Percentiles rank a stretch among this genome's conserved stretches.
These are phyloP conservation scores for Ceratocystis harringtonii DNA, from an alignment of 2,329 filamentous ascomycete species.

Conservation along the genomic window DNA sequence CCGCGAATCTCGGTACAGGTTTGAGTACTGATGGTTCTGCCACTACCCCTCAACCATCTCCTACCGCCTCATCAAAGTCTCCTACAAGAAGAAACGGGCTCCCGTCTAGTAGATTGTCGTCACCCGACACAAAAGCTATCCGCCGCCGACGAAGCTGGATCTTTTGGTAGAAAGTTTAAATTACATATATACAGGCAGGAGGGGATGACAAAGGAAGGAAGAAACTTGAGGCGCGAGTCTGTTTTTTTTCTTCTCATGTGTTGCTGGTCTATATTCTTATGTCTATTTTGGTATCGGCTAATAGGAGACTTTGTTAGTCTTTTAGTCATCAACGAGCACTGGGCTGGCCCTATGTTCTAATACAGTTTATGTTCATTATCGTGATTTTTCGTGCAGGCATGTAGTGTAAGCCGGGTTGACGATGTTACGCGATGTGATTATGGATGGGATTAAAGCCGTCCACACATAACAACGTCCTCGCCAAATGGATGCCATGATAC, in stretches of 20 bases:
- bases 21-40: not conserved
- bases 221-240: not conserved
- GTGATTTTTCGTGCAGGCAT: not conserved
- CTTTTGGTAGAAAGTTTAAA: constrained; percentile 7
- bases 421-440: not conserved
- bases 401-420: too few species aligned
- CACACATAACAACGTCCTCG: constrained; percentile 71
- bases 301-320: constrained; percentile 1
- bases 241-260: not conserved
- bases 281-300: constrained; percentile 6
- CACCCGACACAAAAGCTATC: not conserved
- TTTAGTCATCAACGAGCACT: not conserved
- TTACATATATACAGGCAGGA: not conserved
- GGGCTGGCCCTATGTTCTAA: constrained; percentile 9
- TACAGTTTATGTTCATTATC: constrained; percentile 22
- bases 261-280: not conserved
- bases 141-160: constrained; percentile 9
- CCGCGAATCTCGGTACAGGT: not conserved
- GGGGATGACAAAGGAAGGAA: not conserved
- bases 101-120: not conserved
- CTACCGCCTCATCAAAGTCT: not conserved
- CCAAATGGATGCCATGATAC: constrained; percentile 66
- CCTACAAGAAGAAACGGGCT: not conserved
- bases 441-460: constrained; percentile 31
- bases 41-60: not conserved